phyloP scores from a whole-genome alignment of 1,284 basidiomycete species.

The Lentinula novae-zelandiae region DNA sequence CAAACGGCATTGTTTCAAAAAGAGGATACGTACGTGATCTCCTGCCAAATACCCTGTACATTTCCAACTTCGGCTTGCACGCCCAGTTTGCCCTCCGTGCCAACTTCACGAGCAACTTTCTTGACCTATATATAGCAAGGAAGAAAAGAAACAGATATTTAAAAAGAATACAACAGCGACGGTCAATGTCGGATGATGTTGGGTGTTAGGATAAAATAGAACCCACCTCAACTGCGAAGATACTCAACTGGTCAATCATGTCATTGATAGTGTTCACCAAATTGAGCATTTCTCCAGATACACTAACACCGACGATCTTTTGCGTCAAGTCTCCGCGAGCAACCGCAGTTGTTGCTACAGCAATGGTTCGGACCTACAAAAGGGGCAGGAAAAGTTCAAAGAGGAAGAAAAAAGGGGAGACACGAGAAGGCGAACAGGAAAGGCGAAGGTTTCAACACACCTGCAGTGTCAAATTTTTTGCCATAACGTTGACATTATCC shows the following conservation, averaged over 20 bases:
- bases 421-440: background rate
- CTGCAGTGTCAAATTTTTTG: constrained; percentile 55
- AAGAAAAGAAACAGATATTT: background rate
- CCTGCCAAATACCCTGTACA: constrained; percentile 97
- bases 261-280: constrained; percentile 93
- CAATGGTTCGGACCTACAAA: constrained; percentile 92
- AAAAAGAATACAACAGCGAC: background rate
- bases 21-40: constrained; percentile 81
- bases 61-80: constrained; percentile 97
- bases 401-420: constrained; percentile 3
- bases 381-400: background rate
- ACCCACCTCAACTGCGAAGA: constrained; percentile 83
- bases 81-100: constrained; percentile 94
- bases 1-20: background rate
- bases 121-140: constrained; percentile 82
- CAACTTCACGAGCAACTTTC: constrained; percentile 93
- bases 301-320: constrained; percentile 90
- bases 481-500: constrained; percentile 92
- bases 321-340: constrained; percentile 91
- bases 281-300: constrained; percentile 93
- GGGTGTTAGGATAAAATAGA: background rate
- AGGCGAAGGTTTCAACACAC: background rate
- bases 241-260: constrained; percentile 95
- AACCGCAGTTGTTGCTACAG: constrained; percentile 92
- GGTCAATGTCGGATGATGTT: background rate